These are phyloP conservation scores for Cutaneotrichosporon dermatis DNA, from an alignment of 1,284 basidiomycete species.

Conservation along the genomic window DNA sequence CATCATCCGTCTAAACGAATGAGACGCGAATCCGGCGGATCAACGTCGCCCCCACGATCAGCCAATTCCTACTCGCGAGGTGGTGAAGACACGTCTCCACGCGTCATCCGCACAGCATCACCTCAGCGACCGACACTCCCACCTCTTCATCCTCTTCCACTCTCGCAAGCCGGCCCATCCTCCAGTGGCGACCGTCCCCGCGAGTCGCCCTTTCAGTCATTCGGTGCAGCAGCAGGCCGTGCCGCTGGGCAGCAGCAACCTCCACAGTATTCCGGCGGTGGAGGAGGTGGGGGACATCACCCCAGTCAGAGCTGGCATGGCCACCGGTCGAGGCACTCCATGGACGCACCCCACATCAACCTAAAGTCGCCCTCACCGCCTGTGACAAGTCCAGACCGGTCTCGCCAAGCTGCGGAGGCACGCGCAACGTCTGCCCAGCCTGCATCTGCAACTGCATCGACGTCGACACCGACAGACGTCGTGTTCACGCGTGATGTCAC, in stretches of 20 bases:
- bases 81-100: constrained; percentile 9
- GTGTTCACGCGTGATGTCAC: constrained; percentile 36
- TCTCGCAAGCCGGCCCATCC: neutral
- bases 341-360: constrained; percentile 13
- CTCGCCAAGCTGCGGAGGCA: constrained; percentile 2
- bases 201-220: neutral
- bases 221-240: neutral
- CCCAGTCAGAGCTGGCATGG: constrained; percentile 12
- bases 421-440: neutral
- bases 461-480: constrained; percentile 7
- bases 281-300: constrained; percentile 4
- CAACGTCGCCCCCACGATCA: neutral
- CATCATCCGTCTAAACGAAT: constrained; percentile 12
- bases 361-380: constrained; percentile 18
- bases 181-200: neutral
- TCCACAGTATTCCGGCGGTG: constrained; percentile 1
- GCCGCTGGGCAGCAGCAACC: neutral
- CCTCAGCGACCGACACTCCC: constrained; percentile 14
- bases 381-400: constrained; percentile 1
- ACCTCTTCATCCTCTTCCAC: constrained; percentile 15
- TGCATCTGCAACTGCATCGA: constrained; percentile 8
- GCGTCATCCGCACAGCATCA: constrained; percentile 17
- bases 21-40: constrained; percentile 9
- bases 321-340: constrained; percentile 16
- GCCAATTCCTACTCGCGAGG: constrained; percentile 5